A percentile compares a stretch with the other conserved stretches of the same genome.
phyloP scores from a whole-genome alignment of 2,329 filamentous ascomycete genomes.

The Annulohypoxylon truncatum region DNA sequence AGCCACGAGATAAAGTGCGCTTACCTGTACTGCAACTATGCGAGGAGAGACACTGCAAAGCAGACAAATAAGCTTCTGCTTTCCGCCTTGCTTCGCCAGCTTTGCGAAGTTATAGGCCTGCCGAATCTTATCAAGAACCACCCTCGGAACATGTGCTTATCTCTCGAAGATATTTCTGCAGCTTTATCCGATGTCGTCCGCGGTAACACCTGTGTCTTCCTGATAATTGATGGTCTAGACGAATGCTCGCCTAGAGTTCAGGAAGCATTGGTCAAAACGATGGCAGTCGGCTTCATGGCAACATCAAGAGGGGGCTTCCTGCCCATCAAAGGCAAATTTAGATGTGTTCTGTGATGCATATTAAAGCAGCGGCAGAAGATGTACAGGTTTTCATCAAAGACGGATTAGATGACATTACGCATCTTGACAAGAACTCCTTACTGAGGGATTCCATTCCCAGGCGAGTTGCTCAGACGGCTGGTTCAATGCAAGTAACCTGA shows the following conservation, averaged over 20 bases:
- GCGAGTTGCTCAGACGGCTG: neutral
- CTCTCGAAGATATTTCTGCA: neutral
- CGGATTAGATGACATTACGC: neutral
- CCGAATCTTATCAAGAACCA: neutral
- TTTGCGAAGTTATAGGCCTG: neutral
- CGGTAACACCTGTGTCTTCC: neutral
- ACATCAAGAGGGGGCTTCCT: neutral
- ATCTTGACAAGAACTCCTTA: neutral
- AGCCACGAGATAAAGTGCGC: neutral
- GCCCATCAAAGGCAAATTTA: neutral
- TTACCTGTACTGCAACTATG: neutral
- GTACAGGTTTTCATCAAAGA: neutral
- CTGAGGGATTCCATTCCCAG: neutral
- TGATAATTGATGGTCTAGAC: neutral
- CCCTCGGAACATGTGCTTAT: neutral
- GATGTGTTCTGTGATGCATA: neutral
- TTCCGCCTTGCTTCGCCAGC: neutral
- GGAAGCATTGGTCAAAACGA: neutral
- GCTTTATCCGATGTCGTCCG: neutral
- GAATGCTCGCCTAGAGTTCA: neutral
- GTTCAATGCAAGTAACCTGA: neutral
- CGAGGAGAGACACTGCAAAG: neutral
- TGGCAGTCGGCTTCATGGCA: neutral
- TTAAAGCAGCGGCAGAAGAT: neutral
- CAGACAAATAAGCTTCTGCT: neutral